phyloP scores from a whole-genome alignment of 805 yeast species.

The Candida dendrica region DNA sequence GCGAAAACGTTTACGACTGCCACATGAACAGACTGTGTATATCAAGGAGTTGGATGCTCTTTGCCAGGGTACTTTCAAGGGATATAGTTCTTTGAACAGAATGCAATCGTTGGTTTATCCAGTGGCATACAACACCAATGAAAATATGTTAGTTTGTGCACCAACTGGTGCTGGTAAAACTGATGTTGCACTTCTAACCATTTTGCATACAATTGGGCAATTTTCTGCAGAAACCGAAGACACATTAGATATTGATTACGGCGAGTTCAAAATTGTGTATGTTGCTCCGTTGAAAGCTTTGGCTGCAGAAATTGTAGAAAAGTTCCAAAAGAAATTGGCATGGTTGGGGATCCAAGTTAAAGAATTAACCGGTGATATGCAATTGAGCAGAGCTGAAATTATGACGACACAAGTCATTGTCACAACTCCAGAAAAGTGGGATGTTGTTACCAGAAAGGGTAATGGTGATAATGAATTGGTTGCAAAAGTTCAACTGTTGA shows the following conservation, averaged over 20 bases:
- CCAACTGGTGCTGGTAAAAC: conserved; percentile 99
- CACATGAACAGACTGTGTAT: conserved; percentile 41
- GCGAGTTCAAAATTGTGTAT: conserved; percentile 83
- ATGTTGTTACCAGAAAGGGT: conserved; percentile 91
- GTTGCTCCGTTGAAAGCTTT: conserved; percentile 92
- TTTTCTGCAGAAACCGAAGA: conserved; percentile 49
- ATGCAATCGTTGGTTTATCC: conserved; percentile 90
- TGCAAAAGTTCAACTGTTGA: conserved; percentile 74
- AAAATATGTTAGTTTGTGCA: conserved; percentile 93
- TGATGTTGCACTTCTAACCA: conserved; percentile 79
- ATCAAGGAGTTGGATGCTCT: conserved; percentile 63
- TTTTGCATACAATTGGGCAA: conserved; percentile 73
- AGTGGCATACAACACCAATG: conserved; percentile 87
- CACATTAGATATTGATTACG: conserved; percentile 60
- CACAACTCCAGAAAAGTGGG: conserved; percentile 97
- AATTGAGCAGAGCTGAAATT: conserved; percentile 73
- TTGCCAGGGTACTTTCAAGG: conserved; percentile 79
- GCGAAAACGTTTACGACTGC: conserved; percentile 30
- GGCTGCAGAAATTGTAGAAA: conserved; percentile 95
- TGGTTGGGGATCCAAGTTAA: conserved; percentile 86
- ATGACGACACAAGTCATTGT: conserved; percentile 79
- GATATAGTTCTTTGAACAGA: conserved; percentile 70
- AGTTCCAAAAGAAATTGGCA: conserved; percentile 64
- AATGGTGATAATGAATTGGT: conserved; percentile 83
- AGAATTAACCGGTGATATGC: conserved; percentile 95